phyloP scores from a whole-genome alignment of 2,329 filamentous ascomycete genomes.

The Diaporthe capsici region DNA sequence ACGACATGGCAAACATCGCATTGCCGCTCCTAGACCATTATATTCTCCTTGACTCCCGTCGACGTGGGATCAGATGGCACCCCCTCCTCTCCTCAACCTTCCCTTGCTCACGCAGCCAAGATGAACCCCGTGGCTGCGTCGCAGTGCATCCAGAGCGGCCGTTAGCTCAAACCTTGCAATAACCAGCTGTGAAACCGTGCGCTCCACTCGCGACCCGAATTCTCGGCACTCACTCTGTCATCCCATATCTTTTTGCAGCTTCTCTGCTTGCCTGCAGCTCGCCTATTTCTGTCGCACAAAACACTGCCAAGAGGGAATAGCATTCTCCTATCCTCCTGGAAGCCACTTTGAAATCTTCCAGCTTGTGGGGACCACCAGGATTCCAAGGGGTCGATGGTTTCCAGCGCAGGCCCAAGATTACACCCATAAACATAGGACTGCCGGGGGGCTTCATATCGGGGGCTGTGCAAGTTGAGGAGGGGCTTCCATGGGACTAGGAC shows the following conservation, averaged over 20 bases:
- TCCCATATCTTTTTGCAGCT: neutral
- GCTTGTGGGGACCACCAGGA: neutral
- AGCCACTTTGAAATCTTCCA: neutral
- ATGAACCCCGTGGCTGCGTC: neutral
- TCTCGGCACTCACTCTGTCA: neutral
- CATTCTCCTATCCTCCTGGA: neutral
- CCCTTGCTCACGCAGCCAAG: neutral
- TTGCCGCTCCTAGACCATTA: neutral
- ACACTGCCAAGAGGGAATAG: neutral
- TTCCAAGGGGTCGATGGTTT: neutral
- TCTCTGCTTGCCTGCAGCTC: neutral
- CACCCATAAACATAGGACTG: neutral
- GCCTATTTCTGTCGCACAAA: neutral
- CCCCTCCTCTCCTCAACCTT: neutral
- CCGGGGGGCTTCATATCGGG: slow-evolving; percentile 6
- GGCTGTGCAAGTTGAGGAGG: neutral
- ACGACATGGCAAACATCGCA: neutral
- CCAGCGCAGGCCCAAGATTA: neutral
- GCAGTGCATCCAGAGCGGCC: neutral
- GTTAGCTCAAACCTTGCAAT: slow-evolving; percentile 19
- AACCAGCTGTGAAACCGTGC: slow-evolving; percentile 15
- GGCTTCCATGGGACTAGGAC: neutral
- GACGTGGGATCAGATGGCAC: neutral
- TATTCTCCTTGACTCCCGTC: neutral
- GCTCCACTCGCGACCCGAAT: slow-evolving; percentile 2